Evolutionary conservation across 805 yeast species (phyloP).

Genomic region (Pichia phayaonensis): DNA sequence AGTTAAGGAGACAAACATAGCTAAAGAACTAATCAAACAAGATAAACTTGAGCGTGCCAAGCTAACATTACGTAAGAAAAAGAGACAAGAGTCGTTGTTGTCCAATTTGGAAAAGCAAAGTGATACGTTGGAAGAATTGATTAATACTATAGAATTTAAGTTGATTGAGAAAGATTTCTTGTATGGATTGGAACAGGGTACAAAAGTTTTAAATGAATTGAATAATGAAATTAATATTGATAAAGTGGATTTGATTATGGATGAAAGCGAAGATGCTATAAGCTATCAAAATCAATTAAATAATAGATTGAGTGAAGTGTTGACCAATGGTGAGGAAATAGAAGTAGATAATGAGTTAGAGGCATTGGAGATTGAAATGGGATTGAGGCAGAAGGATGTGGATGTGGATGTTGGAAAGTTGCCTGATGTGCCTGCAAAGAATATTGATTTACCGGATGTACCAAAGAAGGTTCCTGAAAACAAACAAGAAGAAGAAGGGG

Average conservation of each 20-base stretch:
- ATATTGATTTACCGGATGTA: not conserved
- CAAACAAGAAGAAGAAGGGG: conserved; percentile 9
- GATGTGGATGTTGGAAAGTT: conserved; percentile 1
- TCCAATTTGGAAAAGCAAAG: conserved; percentile 69
- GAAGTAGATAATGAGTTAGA: conserved; percentile 63
- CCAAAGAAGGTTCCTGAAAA: conserved; percentile 1
- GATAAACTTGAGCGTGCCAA: conserved; percentile 57
- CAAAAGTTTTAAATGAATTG: conserved; percentile 61
- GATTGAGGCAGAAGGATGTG: not conserved
- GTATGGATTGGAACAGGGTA: conserved; percentile 75
- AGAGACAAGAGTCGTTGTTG: conserved; percentile 72
- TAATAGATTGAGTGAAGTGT: conserved; percentile 38
- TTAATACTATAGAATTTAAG: conserved; percentile 80
- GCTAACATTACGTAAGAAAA: conserved; percentile 64
- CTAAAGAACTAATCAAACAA: conserved; percentile 43
- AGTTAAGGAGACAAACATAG: conserved; percentile 53
- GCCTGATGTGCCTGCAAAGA: not conserved
- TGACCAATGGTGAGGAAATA: conserved; percentile 42
- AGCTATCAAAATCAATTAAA: conserved; percentile 71
- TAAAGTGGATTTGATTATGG: conserved; percentile 74
- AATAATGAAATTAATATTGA: conserved; percentile 74
- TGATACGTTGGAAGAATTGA: conserved; percentile 69
- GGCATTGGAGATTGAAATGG: conserved; percentile 40
- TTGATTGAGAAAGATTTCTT: conserved; percentile 80
- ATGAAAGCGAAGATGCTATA: conserved; percentile 75